Evolutionary conservation across 257 asterid genomes (phyloP), one percentile per base, ranked within the genome.

Genomic region (Gentiana straminea): DNA sequence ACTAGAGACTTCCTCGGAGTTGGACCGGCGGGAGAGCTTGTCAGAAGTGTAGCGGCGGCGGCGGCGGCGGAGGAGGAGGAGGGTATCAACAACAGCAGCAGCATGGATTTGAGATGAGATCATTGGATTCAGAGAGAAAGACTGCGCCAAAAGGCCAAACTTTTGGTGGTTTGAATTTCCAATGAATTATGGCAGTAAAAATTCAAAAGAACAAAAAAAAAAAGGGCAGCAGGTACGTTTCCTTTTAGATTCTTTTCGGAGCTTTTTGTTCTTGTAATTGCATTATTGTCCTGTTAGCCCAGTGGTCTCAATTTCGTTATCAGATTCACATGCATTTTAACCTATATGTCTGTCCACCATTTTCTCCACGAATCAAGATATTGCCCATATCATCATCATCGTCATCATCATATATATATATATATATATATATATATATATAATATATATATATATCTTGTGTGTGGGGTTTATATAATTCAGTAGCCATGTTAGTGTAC

Each of bases 1-100:
- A 86, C 96, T 0, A 78, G 96, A 73, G 94, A 86, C n/a, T 86
- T 86, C 67, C 94, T 86, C 41, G 96, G 96, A 10, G 91, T 83
- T 9, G 59, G 70, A 3, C 68, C 68, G 12, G 62, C 68, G 8
- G 87, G 94, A 1, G 84, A 80, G 74, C 75, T 82, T 0, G 81
- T 84, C 73, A 75, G 84, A 70, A 72, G 74, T 51, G 74, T 79
- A 39, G 68, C 2, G 58, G 71, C n/a, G 64, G 58, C 4, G 36
- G 35, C 6, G 36, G 84, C 68, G 70, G 74, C 54, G 74, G 76
- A 35, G 68, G 67, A 49, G 72, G 68, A 3, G 58, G 71, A 33
- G 64, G 58, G 7, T 43, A 35, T 11, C 47, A 79, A 33, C 76
- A 66, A 7, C 47, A 79, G 35, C 76, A 66, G 63, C 75, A 73